Base-by-base conservation (phyloP, 106 monocot genomes). In the Triglochin maritima region DNA sequence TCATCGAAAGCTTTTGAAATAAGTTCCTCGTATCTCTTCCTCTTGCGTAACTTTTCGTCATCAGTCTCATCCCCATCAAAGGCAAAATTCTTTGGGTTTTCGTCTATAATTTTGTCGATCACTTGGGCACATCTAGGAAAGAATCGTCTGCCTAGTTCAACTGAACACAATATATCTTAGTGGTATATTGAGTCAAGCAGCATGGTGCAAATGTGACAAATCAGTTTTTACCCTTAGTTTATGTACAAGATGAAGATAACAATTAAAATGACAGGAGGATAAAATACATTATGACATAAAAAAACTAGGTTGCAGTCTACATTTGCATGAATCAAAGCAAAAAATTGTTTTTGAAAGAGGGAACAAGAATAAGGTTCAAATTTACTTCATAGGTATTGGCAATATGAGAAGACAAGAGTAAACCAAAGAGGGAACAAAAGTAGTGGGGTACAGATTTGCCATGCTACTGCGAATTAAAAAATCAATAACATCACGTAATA, bases 101-200 rank as follows among this genome's bases (percentile, higher is more conserved):
- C 89, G 45, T 87, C 89, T 89, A 89, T 89, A 47, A 94, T 73
- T 72, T 78, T 74, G 65, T 85, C 76, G 7, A 94, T 73, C 6
- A 90, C 82, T 15, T 59, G 66, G 2, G 94, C 82, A 79, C 94
- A 94, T 0, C 82, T 68, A 0, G 87, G 94, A 49, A 94, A 94
- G 58, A 71, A 94, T 7, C 74, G 80, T 69, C 80, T 89, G 17
- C 87, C 94, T 8, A 90, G 77, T 65, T 90, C 87, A 76, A 94
- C 94, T 94, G 72, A 53, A 11, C 4, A 66, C 47, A 12, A 58
- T 54, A 65, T 3, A 59, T 14, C 5, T 3, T 13, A 3, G 41
- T 16, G 8, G 11, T 12, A 55, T 9, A 55, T 10, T 55, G 55
- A 55, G 10, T 55, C 3, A 12, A 55, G 14, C 10, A 9, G 0